Percentiles rank a stretch among this genome's conserved stretches.
phyloP scores from a whole-genome alignment of 2,329 filamentous ascomycete species.

The Epichloe baconii region DNA sequence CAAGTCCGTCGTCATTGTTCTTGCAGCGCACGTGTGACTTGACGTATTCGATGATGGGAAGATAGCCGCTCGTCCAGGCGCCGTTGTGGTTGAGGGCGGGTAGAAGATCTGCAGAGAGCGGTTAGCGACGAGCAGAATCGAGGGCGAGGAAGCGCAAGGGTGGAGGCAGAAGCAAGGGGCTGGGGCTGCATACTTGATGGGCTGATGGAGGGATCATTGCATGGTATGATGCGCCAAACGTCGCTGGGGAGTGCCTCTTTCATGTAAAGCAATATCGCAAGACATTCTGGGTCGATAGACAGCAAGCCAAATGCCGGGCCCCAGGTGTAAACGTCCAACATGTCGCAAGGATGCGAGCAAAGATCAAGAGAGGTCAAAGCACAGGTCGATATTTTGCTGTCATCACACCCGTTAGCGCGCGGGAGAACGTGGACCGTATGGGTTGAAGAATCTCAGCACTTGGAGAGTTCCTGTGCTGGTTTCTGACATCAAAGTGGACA shows the following conservation, averaged over 20 bases:
- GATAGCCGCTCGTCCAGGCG: slow-evolving; percentile 46
- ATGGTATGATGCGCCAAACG: slow-evolving; percentile 57
- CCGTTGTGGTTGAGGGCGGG: slow-evolving; percentile 40
- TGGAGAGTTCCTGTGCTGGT: background rate
- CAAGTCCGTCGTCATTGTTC: slow-evolving; percentile 27
- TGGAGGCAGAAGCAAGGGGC: background rate
- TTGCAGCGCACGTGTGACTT: slow-evolving; percentile 16
- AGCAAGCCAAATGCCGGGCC: slow-evolving; percentile 78
- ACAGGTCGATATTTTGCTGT: background rate
- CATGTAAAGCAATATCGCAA: slow-evolving; percentile 70
- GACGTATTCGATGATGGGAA: slow-evolving; percentile 42
- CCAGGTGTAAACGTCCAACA: slow-evolving; percentile 70
- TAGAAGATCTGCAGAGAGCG: slow-evolving; percentile 31
- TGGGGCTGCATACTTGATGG: slow-evolving; percentile 48
- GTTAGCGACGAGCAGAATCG: slow-evolving; percentile 8
- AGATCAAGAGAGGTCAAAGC: background rate
- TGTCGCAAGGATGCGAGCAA: slow-evolving; percentile 7
- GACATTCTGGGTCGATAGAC: slow-evolving; percentile 83
- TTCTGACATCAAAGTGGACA: background rate
- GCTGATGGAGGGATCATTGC: slow-evolving; percentile 58
- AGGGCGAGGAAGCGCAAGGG: background rate
- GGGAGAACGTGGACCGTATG: background rate
- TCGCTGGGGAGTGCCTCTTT: slow-evolving; percentile 45
- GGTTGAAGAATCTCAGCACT: background rate
- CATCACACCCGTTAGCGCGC: background rate